Base-by-base conservation (phyloP, 2,329 filamentous ascomycete species). In the Blastomyces silverae region DNA sequence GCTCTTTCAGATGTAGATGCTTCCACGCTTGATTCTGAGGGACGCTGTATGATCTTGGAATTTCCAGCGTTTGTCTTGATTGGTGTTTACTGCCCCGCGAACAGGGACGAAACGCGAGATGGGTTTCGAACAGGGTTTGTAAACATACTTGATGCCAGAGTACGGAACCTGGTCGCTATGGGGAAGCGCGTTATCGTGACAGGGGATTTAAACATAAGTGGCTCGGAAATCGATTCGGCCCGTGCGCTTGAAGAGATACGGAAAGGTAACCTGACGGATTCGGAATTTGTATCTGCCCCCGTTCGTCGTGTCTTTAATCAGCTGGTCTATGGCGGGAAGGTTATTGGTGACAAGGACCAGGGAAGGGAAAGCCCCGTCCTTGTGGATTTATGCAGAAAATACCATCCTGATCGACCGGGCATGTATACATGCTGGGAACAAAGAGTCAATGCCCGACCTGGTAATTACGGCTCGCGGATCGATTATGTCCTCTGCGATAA, bases 341-440 rank as follows among this genome's bases (percentile, higher is more conserved):
- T 94, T 0, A 67, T 85, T 11, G 74, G 87, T 0, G 78, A 84
- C 46, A 83, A 86, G 65, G 91, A 94, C 66, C 79, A 87, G 70
- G 87, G 85, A 0, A 83, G 89, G 68, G 88, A 92, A 73, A 71
- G 81, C 15, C 85, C 91, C 2, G 84, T 92, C 1, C 79, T 97
- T 52, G 90, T 89, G 84, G 94, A 99, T 77, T 81, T 95, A 22
- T 92, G 90, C 70, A 85, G 94, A 60, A 85, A 84, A 34, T 95
- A 92, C 72, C 89, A 97, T 72, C 89, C 90, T 0, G 78, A 80
- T n/a, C 84, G 94, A 50, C 81, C 82, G 67, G 91, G 91, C 66
- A 97, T 99, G 94, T 97, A 91, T 75, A 97, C 94, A 0, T 96
- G 93, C 75, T 97, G 93, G 93, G 92, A 97, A 68, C 92, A 91